phyloP scores from a whole-genome alignment of 1,284 basidiomycete genomes.

The Malassezia vespertilionis region DNA sequence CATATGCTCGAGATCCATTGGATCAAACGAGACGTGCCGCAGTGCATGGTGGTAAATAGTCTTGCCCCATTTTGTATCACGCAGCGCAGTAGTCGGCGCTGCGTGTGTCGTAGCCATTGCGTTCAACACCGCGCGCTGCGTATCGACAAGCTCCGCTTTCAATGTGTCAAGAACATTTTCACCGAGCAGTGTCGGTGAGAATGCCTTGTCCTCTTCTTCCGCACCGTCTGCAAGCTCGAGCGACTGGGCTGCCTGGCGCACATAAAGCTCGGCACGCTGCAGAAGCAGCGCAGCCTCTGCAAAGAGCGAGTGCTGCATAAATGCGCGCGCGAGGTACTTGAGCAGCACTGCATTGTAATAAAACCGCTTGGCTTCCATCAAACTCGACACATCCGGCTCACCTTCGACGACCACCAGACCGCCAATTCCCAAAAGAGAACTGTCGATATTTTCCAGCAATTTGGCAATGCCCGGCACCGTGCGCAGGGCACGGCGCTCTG shows the following conservation, averaged over 20 bases:
- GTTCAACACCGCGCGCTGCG: neutral
- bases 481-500: constrained; percentile 30
- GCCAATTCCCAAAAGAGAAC: constrained; percentile 31
- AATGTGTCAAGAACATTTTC: constrained; percentile 17
- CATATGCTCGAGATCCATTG: constrained; percentile 26
- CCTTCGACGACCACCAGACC: constrained; percentile 38
- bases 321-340: constrained; percentile 33
- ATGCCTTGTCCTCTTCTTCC: constrained; percentile 32
- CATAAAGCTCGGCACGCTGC: constrained; percentile 33
- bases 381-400: constrained; percentile 40
- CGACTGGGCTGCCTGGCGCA: constrained; percentile 39
- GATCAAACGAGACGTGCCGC: constrained; percentile 42
- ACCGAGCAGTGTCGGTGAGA: constrained; percentile 20
- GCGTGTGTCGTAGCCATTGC: neutral
- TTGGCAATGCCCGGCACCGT: constrained; percentile 39
- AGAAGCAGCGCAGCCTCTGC: constrained; percentile 37
- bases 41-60: constrained; percentile 31
- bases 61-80: constrained; percentile 30
- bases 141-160: constrained; percentile 15
- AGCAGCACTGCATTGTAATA: constrained; percentile 40
- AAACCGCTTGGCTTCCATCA: constrained; percentile 42
- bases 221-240: constrained; percentile 39
- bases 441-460: constrained; percentile 38
- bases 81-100: constrained; percentile 12
- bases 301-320: constrained; percentile 23